Base-by-base conservation (phyloP, 441 rosid species). In the Pelargonium australe region DNA sequence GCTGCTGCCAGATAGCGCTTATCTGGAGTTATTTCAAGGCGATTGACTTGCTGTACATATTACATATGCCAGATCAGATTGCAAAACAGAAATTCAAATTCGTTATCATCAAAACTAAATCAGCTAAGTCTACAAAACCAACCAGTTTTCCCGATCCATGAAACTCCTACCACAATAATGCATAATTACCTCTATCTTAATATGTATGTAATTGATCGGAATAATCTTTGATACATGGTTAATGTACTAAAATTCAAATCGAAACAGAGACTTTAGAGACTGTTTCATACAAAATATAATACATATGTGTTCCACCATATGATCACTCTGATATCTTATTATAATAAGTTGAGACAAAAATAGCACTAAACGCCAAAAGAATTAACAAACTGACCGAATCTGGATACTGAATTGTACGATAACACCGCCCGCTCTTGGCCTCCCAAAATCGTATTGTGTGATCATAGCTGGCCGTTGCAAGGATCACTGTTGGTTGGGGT, bases 11-110 rank as follows among this genome's bases (percentile, higher is more conserved):
- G 75, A 77, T 72, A 84, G 62, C 84, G 82, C 73, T 89, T 89
- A 79, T 94, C 90, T 58, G 97, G 96, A 37, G 93, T 94, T 78
- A 94, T 91, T 85, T 94, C 96, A n/a, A 94, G 86, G 75, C 96
- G 85, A 81, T 94, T 91, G 78, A 91, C 91, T 78, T 90, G 96
- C 99, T 91, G 86, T 23, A 68, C 45, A 62, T 37, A 68, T 47
- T 4, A 12, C 55, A 47, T 47, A 47, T 1, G 14, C 14, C 13
- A 47, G 55, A 47, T 47, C 55, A 47, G 55, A 47, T 47, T 12
- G 55, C 4, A 4, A 2, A 47, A 4, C n/a, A 47, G 55, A 47
- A 47, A 47, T 47, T 11, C 2, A 11, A 11, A 11, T 47, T 47
- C 55, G 13, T 11, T 14, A 47, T 14, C 13, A 47, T 11, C 3